A percentile compares a stretch with the other conserved stretches of the same genome.
phyloP scores from a whole-genome alignment of 306 rosid genomes.

The Sicyos baderoa region DNA sequence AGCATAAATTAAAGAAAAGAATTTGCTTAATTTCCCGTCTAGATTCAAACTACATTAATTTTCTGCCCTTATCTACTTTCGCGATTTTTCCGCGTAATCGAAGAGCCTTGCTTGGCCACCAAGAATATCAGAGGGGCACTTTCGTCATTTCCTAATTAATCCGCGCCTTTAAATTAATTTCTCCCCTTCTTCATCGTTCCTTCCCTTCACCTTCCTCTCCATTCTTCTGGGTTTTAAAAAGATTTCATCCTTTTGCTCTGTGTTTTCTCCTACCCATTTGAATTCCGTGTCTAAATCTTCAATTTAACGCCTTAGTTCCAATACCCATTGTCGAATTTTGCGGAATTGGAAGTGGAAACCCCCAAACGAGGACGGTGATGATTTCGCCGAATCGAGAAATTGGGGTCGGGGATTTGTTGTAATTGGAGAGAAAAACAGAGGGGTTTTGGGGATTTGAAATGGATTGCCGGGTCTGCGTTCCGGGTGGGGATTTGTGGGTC shows the following conservation, averaged over 20 bases:
- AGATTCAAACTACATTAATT: conserved; percentile 14
- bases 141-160: background rate
- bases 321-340: background rate
- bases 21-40: background rate
- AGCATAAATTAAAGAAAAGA: background rate
- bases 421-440: conserved; percentile 22
- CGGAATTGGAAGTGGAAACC: background rate
- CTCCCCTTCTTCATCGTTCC: background rate
- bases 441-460: conserved; percentile 24
- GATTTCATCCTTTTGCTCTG: background rate
- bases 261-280: conserved; percentile 2
- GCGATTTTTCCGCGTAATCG: conserved; percentile 23
- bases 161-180: conserved; percentile 12
- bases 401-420: conserved; percentile 13
- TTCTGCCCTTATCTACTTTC: conserved; percentile 24
- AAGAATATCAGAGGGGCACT: conserved; percentile 21
- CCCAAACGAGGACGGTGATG: background rate
- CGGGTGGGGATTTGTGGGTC: conserved; percentile 55
- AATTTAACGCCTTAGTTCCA: background rate
- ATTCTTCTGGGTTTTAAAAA: conserved; percentile 1
- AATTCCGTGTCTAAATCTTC: background rate
- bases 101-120: conserved; percentile 13
- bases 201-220: background rate
- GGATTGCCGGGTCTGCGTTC: conserved; percentile 55
- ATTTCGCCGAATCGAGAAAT: background rate